Conservation (phyloP, 2,329 filamentous ascomycete species). For the Trichoderma semiorbis region DNA sequence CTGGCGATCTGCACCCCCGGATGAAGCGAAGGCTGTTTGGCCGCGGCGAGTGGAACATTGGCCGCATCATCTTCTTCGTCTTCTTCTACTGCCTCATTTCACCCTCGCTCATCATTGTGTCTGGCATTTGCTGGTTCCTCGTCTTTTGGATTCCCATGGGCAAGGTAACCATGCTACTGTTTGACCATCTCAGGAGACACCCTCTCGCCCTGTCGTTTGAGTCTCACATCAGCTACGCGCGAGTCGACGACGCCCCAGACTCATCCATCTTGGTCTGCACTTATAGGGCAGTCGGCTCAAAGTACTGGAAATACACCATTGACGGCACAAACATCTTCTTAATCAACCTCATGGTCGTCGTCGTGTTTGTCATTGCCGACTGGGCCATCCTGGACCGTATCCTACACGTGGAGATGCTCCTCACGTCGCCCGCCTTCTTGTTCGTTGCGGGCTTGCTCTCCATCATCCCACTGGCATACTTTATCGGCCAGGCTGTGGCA, state of each 20-base stretch:
- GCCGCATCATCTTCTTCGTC: constrained; percentile 90
- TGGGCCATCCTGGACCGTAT: constrained; percentile 73
- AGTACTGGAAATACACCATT: constrained; percentile 99
- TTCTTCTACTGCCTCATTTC: constrained; percentile 94
- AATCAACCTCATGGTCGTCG: constrained; percentile 91
- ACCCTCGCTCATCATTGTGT: constrained; percentile 80
- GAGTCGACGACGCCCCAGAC: constrained; percentile 66
- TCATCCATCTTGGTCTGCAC: constrained; percentile 92
- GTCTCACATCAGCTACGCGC: constrained; percentile 73
- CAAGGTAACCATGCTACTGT: constrained; percentile 83
- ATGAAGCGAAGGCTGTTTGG: constrained; percentile 87
- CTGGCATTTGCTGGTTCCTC: constrained; percentile 87
- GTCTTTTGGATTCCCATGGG: constrained; percentile 99
- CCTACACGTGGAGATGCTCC: constrained; percentile 64
- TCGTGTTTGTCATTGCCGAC: constrained; percentile 93
- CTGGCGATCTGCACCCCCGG: constrained; percentile 33
- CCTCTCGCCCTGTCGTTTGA: constrained; percentile 92
- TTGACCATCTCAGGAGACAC: constrained; percentile 88
- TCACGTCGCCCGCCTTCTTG: constrained; percentile 81
- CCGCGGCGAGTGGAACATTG: constrained; percentile 91
- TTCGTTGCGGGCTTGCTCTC: constrained; percentile 83
- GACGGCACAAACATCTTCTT: constrained; percentile 99
- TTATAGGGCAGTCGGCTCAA: constrained; percentile 87
- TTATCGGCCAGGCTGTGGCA: constrained; percentile 96
- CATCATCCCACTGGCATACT: constrained; percentile 95